Percentiles rank a stretch among this genome's conserved stretches.
Conservation (phyloP, 306 rosid species). For the Arachis hypogaea region DNA sequence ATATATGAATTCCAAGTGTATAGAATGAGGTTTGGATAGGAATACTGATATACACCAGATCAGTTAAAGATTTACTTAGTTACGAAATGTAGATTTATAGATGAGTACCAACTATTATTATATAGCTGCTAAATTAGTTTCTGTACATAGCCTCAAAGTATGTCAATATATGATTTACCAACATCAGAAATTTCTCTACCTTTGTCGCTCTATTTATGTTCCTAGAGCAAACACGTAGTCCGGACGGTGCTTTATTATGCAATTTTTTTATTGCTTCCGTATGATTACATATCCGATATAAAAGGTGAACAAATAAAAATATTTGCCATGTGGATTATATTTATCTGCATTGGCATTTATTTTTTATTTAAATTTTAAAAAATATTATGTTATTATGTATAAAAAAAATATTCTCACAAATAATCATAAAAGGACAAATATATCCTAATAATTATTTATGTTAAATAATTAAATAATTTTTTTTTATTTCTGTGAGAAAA, state of each 20-base stretch:
- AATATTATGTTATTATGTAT: no score
- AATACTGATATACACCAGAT: conserved; percentile 24
- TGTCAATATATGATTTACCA: neutral
- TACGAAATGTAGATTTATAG: neutral
- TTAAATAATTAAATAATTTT: no score
- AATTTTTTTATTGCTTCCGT: neutral
- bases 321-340: no score
- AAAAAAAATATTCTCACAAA: no score
- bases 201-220: neutral
- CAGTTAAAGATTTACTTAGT: neutral
- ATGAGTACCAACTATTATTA: conserved; percentile 10
- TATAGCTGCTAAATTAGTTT: conserved; percentile 26
- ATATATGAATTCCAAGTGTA: conserved; percentile 34
- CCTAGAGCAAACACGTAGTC: neutral
- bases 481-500: no score
- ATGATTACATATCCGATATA: no score
- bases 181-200: neutral
- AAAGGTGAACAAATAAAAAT: no score
- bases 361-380: no score
- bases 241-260: neutral
- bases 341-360: no score
- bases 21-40: conserved; percentile 33
- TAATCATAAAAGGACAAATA: no score
- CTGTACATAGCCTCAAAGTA: conserved; percentile 32
- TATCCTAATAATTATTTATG: no score